Percentiles rank a stretch among this genome's conserved stretches.
Evolutionary conservation across 208 protist species (phyloP).

Genomic region (Histomonas meleagridis): DNA sequence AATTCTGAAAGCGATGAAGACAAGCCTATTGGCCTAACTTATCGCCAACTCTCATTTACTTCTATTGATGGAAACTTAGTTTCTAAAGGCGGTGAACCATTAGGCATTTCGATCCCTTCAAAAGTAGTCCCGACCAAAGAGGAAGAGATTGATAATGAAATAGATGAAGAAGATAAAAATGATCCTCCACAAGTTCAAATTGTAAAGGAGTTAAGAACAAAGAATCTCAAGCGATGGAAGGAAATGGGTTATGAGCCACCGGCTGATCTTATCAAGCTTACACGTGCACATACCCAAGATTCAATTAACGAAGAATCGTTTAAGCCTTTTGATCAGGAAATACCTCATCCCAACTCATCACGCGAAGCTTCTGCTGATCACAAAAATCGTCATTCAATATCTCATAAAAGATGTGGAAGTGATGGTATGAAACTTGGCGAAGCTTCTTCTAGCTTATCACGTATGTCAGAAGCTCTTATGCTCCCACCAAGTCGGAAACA

Average conservation of each 20-base stretch:
- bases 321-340: too few species aligned
- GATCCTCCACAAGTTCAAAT: background rate
- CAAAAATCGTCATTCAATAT: background rate
- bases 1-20: background rate
- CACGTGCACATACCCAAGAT: background rate
- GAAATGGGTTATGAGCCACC: constrained; percentile 30
- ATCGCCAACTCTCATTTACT: background rate
- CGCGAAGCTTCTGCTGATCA: background rate
- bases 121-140: too few species aligned
- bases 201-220: background rate
- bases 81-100: background rate
- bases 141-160: too few species aligned
- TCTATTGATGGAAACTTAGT: background rate
- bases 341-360: background rate
- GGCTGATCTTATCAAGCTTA: background rate
- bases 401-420: background rate
- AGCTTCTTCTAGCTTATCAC: background rate
- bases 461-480: too few species aligned
- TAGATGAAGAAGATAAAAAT: background rate
- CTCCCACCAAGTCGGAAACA: too few species aligned
- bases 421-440: background rate
- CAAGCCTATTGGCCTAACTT: background rate
- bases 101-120: too few species aligned
- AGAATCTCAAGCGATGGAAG: background rate
- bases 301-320: background rate